Conservation (phyloP, 108 stramenopile species). For the Pseudonitzschia multiseries region DNA sequence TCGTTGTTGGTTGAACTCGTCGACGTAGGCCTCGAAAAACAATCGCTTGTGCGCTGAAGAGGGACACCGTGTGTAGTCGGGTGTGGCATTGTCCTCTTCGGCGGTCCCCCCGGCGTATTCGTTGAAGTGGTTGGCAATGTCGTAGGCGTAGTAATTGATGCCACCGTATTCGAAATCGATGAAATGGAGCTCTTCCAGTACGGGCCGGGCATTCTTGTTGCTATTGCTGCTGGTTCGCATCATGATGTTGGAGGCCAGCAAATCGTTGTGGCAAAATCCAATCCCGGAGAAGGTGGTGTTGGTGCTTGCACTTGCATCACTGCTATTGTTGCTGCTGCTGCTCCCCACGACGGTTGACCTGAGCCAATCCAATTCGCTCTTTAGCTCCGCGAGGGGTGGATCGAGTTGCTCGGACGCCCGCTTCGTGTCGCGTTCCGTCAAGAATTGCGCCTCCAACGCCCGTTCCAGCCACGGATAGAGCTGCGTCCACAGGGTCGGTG, state of each 20-base stretch:
- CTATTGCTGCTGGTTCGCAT: constrained; percentile 17
- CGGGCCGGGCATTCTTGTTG: background rate
- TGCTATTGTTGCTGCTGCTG: constrained; percentile 10
- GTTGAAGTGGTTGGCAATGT: constrained; percentile 92
- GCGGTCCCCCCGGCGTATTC: constrained; percentile 82
- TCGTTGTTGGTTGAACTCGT: background rate
- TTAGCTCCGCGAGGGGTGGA: constrained; percentile 32
- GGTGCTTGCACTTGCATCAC: background rate
- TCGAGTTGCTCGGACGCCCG: constrained; percentile 15
- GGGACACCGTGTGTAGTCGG: constrained; percentile 68
- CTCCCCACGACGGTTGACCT: constrained; percentile 22
- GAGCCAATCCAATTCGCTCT: constrained; percentile 50
- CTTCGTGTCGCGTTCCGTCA: constrained; percentile 37
- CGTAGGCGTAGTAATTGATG: constrained; percentile 75
- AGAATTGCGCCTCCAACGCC: constrained; percentile 44
- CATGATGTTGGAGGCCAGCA: constrained; percentile 80
- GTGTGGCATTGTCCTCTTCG: constrained; percentile 46
- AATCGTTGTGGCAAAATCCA: constrained; percentile 91
- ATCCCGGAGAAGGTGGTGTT: background rate
- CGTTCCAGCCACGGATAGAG: constrained; percentile 41
- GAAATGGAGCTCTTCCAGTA: constrained; percentile 52
- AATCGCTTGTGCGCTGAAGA: constrained; percentile 32
- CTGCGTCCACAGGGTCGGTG: constrained; percentile 40
- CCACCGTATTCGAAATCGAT: constrained; percentile 94
- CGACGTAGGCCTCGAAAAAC: constrained; percentile 66